These are phyloP conservation scores for Raphanus sativus DNA, from an alignment of 345 rosid genomes.

Conservation along the genomic window DNA sequence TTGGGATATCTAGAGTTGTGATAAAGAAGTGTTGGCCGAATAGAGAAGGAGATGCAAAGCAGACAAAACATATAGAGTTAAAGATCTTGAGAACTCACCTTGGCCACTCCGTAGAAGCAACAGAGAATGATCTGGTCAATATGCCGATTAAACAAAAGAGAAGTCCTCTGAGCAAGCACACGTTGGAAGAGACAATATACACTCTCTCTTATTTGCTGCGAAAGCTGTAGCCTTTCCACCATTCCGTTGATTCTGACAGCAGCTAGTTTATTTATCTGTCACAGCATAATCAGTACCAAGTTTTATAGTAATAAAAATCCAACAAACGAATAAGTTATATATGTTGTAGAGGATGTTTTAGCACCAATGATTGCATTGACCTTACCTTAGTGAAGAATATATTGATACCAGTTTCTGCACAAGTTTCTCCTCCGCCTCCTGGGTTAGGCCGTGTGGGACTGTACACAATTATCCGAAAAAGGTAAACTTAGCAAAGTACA, in stretches of 20 bases:
- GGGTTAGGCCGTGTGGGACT: constrained; percentile 96
- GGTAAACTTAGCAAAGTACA: too few relatives aligned
- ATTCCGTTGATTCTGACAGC: constrained; percentile 83
- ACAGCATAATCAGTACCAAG: constrained; percentile 3
- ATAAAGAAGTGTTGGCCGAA: constrained; percentile 30
- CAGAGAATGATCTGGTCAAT: constrained; percentile 86
- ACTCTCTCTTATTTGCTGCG: constrained; percentile 73
- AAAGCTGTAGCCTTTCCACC: constrained; percentile 77
- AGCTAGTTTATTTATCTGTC: constrained; percentile 77
- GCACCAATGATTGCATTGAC: constrained; percentile 10
- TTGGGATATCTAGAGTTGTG: constrained; percentile 69
- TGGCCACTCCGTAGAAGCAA: constrained; percentile 83
- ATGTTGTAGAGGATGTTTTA: neutral
- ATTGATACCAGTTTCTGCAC: constrained; percentile 91
- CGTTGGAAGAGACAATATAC: constrained; percentile 71
- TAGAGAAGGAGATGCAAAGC: constrained; percentile 8
- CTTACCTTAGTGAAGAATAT: constrained; percentile 84
- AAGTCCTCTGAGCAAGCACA: constrained; percentile 60
- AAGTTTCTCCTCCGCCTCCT: constrained; percentile 98
- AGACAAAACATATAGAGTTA: constrained; percentile 1
- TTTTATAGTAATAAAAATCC: neutral
- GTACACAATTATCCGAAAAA: too few relatives aligned
- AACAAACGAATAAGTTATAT: constrained; percentile 4
- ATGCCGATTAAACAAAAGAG: constrained; percentile 74
- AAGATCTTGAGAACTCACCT: constrained; percentile 50